Evolutionary conservation across 805 yeast species (phyloP).

Genomic region (Cyberlindnera mycetangii): DNA sequence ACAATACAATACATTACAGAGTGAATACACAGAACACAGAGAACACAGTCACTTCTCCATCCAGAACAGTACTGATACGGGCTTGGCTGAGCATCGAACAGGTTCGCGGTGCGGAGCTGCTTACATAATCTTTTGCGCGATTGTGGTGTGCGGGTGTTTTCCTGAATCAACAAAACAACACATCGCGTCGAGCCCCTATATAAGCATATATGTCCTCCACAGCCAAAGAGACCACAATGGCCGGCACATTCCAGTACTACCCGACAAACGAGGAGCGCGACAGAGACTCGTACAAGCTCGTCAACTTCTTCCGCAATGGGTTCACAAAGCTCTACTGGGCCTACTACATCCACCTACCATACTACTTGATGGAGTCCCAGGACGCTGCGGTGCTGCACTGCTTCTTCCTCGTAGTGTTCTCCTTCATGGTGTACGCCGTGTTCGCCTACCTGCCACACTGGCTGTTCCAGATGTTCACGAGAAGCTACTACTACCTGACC

Average conservation of each 20-base stretch:
- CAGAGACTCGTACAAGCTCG: constrained; percentile 23
- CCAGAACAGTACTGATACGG: too few relatives aligned
- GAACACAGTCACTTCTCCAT: too few relatives aligned
- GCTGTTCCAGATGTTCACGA: constrained; percentile 23
- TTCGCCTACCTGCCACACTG: constrained; percentile 30
- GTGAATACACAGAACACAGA: too few relatives aligned
- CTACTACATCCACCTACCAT: constrained; percentile 43
- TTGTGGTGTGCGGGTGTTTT: too few relatives aligned
- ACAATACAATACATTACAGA: too few relatives aligned
- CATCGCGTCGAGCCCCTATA: neutral
- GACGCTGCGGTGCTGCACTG: constrained; percentile 40
- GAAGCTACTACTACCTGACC: constrained; percentile 32
- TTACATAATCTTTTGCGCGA: too few relatives aligned
- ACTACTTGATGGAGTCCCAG: constrained; percentile 39
- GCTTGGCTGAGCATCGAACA: too few relatives aligned
- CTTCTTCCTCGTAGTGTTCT: constrained; percentile 35
- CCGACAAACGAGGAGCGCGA: constrained; percentile 30
- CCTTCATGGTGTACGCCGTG: constrained; percentile 38
- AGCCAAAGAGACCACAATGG: constrained; percentile 11
- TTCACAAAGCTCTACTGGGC: constrained; percentile 39
- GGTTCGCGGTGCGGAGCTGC: too few relatives aligned
- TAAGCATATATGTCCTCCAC: too few relatives aligned
- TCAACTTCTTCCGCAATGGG: constrained; percentile 29
- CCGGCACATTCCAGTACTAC: constrained; percentile 30
- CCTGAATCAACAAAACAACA: neutral